A percentile compares a stretch with the other conserved stretches of the same genome.
Evolutionary conservation across 306 rosid species (phyloP).

Genomic region (Arachis stenosperma): DNA sequence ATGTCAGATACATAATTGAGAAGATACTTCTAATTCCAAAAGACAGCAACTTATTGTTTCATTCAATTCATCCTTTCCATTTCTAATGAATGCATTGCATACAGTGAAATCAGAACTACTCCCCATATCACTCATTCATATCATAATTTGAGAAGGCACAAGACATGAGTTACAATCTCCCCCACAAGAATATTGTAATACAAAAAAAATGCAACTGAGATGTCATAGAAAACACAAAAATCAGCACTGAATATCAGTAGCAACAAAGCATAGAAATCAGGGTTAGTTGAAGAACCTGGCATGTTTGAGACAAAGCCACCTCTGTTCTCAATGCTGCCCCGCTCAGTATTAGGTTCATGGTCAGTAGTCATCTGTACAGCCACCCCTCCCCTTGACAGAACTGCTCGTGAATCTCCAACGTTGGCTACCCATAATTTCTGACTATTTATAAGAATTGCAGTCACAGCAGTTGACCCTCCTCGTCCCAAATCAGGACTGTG

Average conservation of each 20-base stretch:
- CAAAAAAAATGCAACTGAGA: slow-evolving; percentile 1
- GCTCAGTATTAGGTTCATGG: slow-evolving; percentile 85
- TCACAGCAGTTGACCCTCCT: slow-evolving; percentile 84
- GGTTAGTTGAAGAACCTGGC: slow-evolving; percentile 71
- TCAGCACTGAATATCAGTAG: slow-evolving; percentile 29
- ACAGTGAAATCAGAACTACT: background rate
- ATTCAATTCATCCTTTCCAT: background rate
- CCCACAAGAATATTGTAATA: background rate
- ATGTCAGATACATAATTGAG: background rate
- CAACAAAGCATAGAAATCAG: slow-evolving; percentile 25
- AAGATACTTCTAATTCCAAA: background rate
- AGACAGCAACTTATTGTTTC: background rate
- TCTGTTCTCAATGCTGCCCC: slow-evolving; percentile 73
- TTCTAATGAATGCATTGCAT: background rate
- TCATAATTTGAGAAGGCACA: slow-evolving; percentile 15
- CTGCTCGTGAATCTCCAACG: slow-evolving; percentile 85
- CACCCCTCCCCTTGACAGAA: slow-evolving; percentile 61
- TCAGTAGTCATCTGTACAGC: slow-evolving; percentile 76
- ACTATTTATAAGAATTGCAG: slow-evolving; percentile 71
- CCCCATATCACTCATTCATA: background rate
- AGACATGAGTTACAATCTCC: background rate
- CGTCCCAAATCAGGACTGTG: slow-evolving; percentile 79
- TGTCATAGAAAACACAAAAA: slow-evolving; percentile 1
- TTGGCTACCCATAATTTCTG: slow-evolving; percentile 73
- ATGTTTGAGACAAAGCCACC: slow-evolving; percentile 95